phyloP scores from a whole-genome alignment of 2,329 filamentous ascomycete genomes.

The Magnaporthiopsis incrustans region DNA sequence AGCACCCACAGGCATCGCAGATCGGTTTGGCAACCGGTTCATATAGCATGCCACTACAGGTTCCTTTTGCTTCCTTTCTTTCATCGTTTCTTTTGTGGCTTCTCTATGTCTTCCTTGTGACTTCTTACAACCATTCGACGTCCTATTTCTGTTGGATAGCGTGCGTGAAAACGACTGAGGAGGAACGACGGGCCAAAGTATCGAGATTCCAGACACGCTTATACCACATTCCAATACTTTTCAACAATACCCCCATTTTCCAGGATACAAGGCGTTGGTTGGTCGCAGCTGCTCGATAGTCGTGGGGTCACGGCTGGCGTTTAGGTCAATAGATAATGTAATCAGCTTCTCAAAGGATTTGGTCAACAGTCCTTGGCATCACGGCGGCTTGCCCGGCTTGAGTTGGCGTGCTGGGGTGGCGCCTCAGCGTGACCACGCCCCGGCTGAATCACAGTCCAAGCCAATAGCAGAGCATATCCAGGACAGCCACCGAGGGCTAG shows the following conservation, averaged over 20 bases:
- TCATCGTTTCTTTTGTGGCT: background rate
- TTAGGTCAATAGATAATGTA: conserved; percentile 7
- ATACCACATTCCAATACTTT: background rate
- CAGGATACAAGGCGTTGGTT: background rate
- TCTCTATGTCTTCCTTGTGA: background rate
- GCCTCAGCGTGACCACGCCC: no score
- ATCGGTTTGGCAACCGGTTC: conserved; percentile 25
- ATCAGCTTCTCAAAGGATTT: background rate
- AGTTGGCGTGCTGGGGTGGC: background rate
- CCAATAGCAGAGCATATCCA: background rate
- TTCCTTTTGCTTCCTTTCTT: background rate
- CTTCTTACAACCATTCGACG: background rate
- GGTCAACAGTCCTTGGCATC: background rate
- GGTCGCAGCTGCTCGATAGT: background rate
- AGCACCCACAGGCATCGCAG: conserved; percentile 20
- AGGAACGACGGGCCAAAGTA: background rate
- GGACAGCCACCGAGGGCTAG: background rate
- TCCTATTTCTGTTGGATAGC: background rate
- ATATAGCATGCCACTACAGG: conserved; percentile 16
- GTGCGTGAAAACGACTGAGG: background rate
- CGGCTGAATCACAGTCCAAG: background rate
- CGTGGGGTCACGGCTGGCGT: background rate
- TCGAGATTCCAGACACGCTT: background rate
- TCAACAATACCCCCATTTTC: background rate
- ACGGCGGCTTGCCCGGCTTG: background rate